A percentile compares a stretch with the other conserved stretches of the same genome.
These are phyloP conservation scores for Gilbertella persicaria DNA, from an alignment of 371 early-diverging fungal genomes.

Conservation along the genomic window DNA sequence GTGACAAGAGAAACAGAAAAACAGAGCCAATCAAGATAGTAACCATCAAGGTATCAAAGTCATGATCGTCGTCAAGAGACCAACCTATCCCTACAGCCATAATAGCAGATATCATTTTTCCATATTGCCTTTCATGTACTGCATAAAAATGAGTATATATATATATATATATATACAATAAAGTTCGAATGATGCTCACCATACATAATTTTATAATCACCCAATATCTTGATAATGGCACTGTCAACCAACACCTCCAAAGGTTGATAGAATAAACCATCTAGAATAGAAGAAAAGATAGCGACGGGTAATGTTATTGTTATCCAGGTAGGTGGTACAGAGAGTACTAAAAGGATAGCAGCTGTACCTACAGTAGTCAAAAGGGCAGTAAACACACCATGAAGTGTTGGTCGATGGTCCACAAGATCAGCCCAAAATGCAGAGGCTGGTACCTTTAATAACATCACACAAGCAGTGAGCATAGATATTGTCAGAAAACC, in stretches of 20 bases:
- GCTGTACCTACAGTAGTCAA: slow-evolving; percentile 40
- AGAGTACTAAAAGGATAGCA: slow-evolving; percentile 32
- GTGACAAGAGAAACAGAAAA: slow-evolving; percentile 33
- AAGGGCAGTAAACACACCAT: slow-evolving; percentile 41
- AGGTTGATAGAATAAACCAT: slow-evolving; percentile 39
- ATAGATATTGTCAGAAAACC: slow-evolving; percentile 24
- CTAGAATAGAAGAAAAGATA: slow-evolving; percentile 29
- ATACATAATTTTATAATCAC: slow-evolving; percentile 40
- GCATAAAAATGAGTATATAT: no score
- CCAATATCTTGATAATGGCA: slow-evolving; percentile 36
- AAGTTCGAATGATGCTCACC: slow-evolving; percentile 14
- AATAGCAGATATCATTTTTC: slow-evolving; percentile 28
- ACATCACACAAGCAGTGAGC: slow-evolving; percentile 16
- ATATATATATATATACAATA: background rate
- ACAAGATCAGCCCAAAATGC: slow-evolving; percentile 35
- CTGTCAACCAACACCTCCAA: slow-evolving; percentile 30
- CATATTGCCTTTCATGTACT: slow-evolving; percentile 33
- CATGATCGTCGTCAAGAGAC: slow-evolving; percentile 45
- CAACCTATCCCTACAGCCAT: slow-evolving; percentile 37
- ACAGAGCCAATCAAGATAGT: slow-evolving; percentile 36
- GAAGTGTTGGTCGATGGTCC: slow-evolving; percentile 32
- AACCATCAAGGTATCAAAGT: slow-evolving; percentile 48
- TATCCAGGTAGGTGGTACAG: slow-evolving; percentile 35
- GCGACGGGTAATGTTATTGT: slow-evolving; percentile 28
- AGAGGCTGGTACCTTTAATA: slow-evolving; percentile 24